Base-by-base conservation (phyloP, 129 eudicot genomes). In the Ambrosia trifida region DNA sequence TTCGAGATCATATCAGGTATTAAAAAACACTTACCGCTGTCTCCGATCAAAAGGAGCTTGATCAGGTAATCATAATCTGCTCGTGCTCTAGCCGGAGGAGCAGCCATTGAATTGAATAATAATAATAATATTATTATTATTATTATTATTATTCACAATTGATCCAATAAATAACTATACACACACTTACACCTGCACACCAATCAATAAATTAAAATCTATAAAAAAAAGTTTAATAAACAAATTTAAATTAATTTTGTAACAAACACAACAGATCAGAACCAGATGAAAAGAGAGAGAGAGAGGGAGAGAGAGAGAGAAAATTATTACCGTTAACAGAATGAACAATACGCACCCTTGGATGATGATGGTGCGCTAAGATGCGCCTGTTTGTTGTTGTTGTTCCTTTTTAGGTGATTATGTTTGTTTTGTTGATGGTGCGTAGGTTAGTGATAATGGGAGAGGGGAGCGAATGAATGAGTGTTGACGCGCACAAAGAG, bases 61-160 rank as follows among this genome's bases (percentile, higher is more conserved):
- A 84, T 84, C 78, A 84, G 85, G 65, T 77, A 84, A 77, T 84
- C 88, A 56, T 84, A 84, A 73, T 84, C 88, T 17, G 88, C 88
- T 7, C 88, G 66, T 16, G 85, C 83, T 70, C 88, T 80, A 63
- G 76, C 84, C 72, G 85, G 88, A 73, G 83, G 85, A 80, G 88
- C 88, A 44, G 88, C 88, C 88, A 84, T 84, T 77, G 72, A 32
- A 50, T 46, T 24, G 28, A 24, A 24, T 24, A 24, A 24, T 24
- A 24, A 24, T 24, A 24, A 24, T 24, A 24, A 0, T 24, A 24
- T 24, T 24, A 66, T 16, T 40, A 66, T 19, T 13, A n/a, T n/a
- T n/a, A 24, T 24, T 24, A 24, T 24, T 24, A 66, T 16, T 40
- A 66, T 19, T 13, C 59, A 64, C 14, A 75, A 56, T 4, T 46